phyloP scores from a whole-genome alignment of 2,329 filamentous ascomycete genomes.

The Nigrograna mackinnonii region DNA sequence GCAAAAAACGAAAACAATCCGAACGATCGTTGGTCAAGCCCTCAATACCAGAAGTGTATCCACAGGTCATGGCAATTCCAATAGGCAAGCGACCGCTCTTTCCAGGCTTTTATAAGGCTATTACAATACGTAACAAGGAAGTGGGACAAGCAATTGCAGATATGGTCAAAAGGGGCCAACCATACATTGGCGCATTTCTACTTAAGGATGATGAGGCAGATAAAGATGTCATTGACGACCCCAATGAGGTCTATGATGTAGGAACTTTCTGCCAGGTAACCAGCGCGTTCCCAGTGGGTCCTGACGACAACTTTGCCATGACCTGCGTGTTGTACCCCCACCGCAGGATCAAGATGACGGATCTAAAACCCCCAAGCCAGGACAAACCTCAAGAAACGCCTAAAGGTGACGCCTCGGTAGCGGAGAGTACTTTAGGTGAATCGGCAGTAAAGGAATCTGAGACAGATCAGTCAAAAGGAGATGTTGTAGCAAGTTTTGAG shows the following conservation, averaged over 20 bases:
- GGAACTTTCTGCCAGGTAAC: slow-evolving; percentile 98
- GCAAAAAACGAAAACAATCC: slow-evolving; percentile 72
- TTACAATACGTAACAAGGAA: slow-evolving; percentile 91
- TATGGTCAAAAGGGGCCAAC: slow-evolving; percentile 95
- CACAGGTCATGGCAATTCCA: slow-evolving; percentile 95
- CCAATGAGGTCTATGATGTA: slow-evolving; percentile 91
- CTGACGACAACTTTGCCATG: slow-evolving; percentile 78
- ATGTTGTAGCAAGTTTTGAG: slow-evolving; percentile 96
- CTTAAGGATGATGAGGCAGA: slow-evolving; percentile 96
- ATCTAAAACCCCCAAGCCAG: slow-evolving; percentile 70
- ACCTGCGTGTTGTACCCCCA: slow-evolving; percentile 97
- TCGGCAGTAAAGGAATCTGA: slow-evolving; percentile 55
- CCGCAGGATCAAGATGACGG: slow-evolving; percentile 87
- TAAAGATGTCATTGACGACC: slow-evolving; percentile 87
- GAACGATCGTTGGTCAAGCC: slow-evolving; percentile 85
- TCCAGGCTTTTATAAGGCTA: slow-evolving; percentile 98
- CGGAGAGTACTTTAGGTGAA: slow-evolving; percentile 46
- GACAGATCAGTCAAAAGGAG: slow-evolving; percentile 61
- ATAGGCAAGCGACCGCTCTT: slow-evolving; percentile 93
- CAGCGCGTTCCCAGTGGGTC: slow-evolving; percentile 85
- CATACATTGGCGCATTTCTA: slow-evolving; percentile 94
- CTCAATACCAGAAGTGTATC: slow-evolving; percentile 90
- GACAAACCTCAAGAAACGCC: slow-evolving; percentile 29
- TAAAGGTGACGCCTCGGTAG: slow-evolving; percentile 30
- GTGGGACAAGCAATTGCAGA: slow-evolving; percentile 92